A percentile compares a stretch with the other conserved stretches of the same genome.
Evolutionary conservation across 441 rosid species (phyloP).

Genomic region (Cnidoscolus chayamansa): DNA sequence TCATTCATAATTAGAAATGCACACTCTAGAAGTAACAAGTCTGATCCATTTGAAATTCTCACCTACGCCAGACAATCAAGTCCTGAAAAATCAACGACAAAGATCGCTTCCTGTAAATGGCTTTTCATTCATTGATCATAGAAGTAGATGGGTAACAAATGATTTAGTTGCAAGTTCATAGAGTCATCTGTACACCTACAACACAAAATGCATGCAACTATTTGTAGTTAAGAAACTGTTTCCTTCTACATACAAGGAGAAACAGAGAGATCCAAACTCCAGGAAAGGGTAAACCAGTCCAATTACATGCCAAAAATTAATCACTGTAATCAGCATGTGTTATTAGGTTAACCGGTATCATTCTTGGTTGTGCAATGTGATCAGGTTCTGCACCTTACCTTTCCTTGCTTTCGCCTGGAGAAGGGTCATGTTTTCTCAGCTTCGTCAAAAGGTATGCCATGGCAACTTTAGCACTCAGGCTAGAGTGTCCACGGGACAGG

Average conservation of each 20-base stretch:
- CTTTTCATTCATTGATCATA: neutral
- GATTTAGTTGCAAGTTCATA: neutral
- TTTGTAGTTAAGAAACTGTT: neutral
- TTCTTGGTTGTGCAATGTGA: neutral
- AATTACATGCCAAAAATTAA: constrained; percentile 1
- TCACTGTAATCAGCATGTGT: neutral
- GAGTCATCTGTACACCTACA: constrained; percentile 6
- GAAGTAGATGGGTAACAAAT: neutral
- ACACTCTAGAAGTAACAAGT: no score
- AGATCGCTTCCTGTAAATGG: neutral
- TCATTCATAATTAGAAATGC: no score
- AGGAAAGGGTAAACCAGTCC: neutral
- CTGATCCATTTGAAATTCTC: no score
- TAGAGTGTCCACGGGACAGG: constrained; percentile 66
- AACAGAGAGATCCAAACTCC: neutral
- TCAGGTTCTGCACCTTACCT: constrained; percentile 16
- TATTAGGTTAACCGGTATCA: constrained; percentile 6
- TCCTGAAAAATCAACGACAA: no score
- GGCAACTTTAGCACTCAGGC: constrained; percentile 84
- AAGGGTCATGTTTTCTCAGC: constrained; percentile 54
- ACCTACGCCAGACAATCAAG: no score
- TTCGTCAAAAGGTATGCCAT: constrained; percentile 75
- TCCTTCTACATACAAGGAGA: neutral
- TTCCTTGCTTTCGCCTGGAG: constrained; percentile 37
- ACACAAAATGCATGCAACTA: neutral